Conservation (phyloP, 306 rosid genomes). For the Sechiopsis laciniata region DNA sequence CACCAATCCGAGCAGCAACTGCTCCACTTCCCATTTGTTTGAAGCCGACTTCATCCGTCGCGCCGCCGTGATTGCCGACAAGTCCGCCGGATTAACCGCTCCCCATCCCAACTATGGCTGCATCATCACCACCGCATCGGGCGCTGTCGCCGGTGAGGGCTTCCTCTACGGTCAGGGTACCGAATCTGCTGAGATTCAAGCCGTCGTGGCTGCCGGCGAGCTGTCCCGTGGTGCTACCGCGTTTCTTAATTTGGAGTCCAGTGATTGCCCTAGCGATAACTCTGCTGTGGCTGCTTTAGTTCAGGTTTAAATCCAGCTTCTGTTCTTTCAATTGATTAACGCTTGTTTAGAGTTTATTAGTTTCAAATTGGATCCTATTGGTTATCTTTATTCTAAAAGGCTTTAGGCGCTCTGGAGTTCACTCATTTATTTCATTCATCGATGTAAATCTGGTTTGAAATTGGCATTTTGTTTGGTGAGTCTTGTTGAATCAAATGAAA, state of each 20-base stretch:
- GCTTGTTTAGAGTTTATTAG: not conserved
- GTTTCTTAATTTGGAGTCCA: conserved; percentile 83
- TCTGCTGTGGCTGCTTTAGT: conserved; percentile 68
- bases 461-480: not conserved
- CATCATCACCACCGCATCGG: conserved; percentile 53
- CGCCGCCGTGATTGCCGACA: conserved; percentile 61
- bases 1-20: not conserved
- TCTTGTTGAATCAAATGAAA: not conserved
- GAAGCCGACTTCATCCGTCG: conserved; percentile 57
- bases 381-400: no score
- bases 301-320: conserved; percentile 41
- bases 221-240: conserved; percentile 52
- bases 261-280: conserved; percentile 77
- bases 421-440: no score
- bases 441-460: not conserved
- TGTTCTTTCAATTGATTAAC: not conserved
- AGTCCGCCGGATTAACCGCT: conserved; percentile 76
- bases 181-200: conserved; percentile 69
- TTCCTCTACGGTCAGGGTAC: conserved; percentile 90
- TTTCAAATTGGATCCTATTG: not conserved
- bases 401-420: no score
- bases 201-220: conserved; percentile 58
- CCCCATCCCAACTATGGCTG: conserved; percentile 95
- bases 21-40: conserved; percentile 24
- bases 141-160: conserved; percentile 66